Base-by-base conservation (phyloP, 1,284 basidiomycete genomes). In the Leccinum pachyderme region DNA sequence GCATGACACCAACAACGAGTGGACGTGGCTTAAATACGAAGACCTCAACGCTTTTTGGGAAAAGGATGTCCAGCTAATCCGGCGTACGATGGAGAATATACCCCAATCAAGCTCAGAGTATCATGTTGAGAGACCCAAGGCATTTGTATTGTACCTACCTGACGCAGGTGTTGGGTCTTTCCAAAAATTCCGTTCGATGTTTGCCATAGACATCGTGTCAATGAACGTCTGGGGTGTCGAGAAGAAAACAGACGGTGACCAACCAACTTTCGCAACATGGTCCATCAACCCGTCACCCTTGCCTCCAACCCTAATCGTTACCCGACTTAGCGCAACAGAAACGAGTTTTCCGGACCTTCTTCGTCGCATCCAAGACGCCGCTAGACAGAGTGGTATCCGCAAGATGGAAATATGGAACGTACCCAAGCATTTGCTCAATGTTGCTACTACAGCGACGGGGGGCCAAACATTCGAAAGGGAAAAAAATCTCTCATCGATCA, bases 391-490 rank as follows among this genome's bases (percentile, higher is more conserved):
- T 52, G 71, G 72, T 7, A 68, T 81, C 33, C 65, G 73, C 44
- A 71, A 63, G 48, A 66, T 87, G 25, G 84, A 86, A 60, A 68
- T 79, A 1, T 87, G 85, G 83, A 81, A 81, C 63, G 54, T 84
- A 29, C 68, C 71, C 0, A 57, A 63, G 12, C 61, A 73, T 22
- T 63, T 84, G 31, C 58, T 71, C 47, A 57, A 61, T 2, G 56
- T 69, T 29, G 77, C n/a, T n/a, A n/a, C 75, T 5, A 51, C 61
- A 22, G 57, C 60, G 12, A 58, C 72, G 1, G 79, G 77, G 4
- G 81, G 78, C 4, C 67, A 50, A 49, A 77, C 74, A 2, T 61
- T 61, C 24, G 62, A 69, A 29, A 72, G 83, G 56, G 64, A 70
- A 2, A 79, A 80, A 22, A 80, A 84, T 63, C 59, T 86, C 22